A percentile compares a stretch with the other conserved stretches of the same genome.
phyloP scores from a whole-genome alignment of 1,284 basidiomycete species.

The Ganoderma leucocontextum region DNA sequence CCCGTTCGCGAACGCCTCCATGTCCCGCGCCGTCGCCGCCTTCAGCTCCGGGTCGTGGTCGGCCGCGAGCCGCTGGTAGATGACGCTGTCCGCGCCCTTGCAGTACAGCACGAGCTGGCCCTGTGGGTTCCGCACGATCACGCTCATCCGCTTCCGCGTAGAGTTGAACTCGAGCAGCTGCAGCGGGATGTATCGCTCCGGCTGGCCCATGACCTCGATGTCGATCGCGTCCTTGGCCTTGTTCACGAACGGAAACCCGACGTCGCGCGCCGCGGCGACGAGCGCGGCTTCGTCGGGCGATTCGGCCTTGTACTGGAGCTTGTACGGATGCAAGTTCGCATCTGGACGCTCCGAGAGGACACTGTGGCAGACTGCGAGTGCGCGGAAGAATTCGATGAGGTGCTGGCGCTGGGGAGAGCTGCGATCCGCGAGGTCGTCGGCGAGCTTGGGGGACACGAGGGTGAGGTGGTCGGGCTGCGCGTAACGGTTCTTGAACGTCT shows the following conservation, averaged over 20 bases:
- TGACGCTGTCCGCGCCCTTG: constrained; percentile 97
- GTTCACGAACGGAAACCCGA: constrained; percentile 90
- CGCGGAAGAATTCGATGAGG: constrained; percentile 89
- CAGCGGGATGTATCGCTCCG: constrained; percentile 83
- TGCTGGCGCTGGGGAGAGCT: constrained; percentile 69
- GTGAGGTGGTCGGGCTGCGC: constrained; percentile 85
- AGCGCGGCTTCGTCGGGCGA: constrained; percentile 95
- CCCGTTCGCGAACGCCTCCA: constrained; percentile 94
- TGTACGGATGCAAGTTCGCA: constrained; percentile 67
- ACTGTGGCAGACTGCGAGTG: constrained; percentile 91
- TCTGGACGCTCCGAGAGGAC: constrained; percentile 85
- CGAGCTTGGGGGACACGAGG: constrained; percentile 87
- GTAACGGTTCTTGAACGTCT: constrained; percentile 91
- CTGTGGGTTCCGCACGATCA: constrained; percentile 85
- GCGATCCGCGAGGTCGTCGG: constrained; percentile 75
- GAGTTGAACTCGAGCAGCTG: constrained; percentile 94
- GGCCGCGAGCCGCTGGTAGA: constrained; percentile 83
- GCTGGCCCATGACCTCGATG: constrained; percentile 91
- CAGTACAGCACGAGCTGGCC: constrained; percentile 87
- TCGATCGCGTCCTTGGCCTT: constrained; percentile 82
- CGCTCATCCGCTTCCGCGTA: constrained; percentile 94
- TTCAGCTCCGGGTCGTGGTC: constrained; percentile 83
- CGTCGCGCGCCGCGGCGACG: constrained; percentile 91
- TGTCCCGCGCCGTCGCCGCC: constrained; percentile 82
- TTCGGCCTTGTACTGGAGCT: constrained; percentile 94